These are phyloP conservation scores for Neurospora africana DNA, from an alignment of 495 filamentous ascomycete genomes.

Conservation along the genomic window DNA sequence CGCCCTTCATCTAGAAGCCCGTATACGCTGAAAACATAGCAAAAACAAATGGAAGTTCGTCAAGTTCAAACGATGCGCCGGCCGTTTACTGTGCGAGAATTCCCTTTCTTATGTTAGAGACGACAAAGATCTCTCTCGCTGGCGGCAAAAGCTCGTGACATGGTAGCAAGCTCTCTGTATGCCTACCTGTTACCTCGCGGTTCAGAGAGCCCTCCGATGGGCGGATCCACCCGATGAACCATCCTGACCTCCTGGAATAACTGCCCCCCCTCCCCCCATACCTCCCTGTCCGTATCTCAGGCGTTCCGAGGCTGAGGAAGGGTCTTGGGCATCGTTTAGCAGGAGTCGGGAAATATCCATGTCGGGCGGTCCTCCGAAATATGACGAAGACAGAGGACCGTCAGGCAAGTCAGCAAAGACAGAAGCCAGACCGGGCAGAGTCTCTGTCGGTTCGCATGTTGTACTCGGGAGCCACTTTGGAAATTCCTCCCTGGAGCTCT, in stretches of 20 bases:
- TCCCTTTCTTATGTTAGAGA: neutral
- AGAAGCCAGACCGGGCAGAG: slow-evolving; percentile 13
- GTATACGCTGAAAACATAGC: neutral
- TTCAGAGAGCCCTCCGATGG: neutral
- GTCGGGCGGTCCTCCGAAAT: neutral
- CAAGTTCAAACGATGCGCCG: neutral
- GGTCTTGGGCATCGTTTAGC: slow-evolving; percentile 5
- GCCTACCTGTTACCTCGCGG: neutral
- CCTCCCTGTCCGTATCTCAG: neutral
- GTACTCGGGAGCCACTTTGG: slow-evolving; percentile 20
- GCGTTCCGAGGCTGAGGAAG: neutral
- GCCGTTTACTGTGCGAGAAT: neutral
- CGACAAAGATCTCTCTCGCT: neutral
- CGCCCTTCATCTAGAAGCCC: neutral
- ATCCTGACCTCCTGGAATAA: neutral
- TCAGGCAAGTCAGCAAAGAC: slow-evolving; percentile 2
- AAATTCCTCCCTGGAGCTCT: slow-evolving; percentile 33
- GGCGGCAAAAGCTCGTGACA: neutral
- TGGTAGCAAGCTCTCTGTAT: neutral
- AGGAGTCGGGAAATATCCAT: slow-evolving; percentile 13
- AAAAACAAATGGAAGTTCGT: neutral
- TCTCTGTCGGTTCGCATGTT: slow-evolving; percentile 24
- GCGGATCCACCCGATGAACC: neutral
- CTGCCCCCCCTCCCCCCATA: neutral
- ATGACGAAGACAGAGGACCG: slow-evolving; percentile 8